Percentiles rank a stretch among this genome's conserved stretches.
Evolutionary conservation across 1,284 basidiomycete species (phyloP).

Genomic region (Coniferiporia weirii): DNA sequence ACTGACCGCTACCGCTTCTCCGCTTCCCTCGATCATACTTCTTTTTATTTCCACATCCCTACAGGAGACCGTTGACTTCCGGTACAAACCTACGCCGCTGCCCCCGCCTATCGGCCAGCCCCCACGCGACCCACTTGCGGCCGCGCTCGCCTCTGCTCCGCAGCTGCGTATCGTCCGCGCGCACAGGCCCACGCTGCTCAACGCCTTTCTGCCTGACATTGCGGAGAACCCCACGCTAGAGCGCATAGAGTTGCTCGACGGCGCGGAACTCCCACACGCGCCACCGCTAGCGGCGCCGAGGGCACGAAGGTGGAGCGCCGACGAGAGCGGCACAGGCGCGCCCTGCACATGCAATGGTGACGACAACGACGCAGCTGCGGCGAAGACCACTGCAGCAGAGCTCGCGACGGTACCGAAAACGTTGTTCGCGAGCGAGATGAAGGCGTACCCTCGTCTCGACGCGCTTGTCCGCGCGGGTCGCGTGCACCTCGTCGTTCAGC

Average conservation of each 20-base stretch:
- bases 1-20: too few relatives aligned
- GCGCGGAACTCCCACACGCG: slow-evolving; percentile 16
- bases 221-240: slow-evolving; percentile 38
- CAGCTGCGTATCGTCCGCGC: slow-evolving; percentile 39
- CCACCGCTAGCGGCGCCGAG: not conserved
- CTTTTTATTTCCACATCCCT: not conserved
- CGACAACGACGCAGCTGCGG: not conserved
- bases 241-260: slow-evolving; percentile 36
- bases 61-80: slow-evolving; percentile 42
- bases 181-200: slow-evolving; percentile 45
- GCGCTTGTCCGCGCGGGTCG: slow-evolving; percentile 12
- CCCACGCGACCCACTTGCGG: slow-evolving; percentile 25
- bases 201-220: slow-evolving; percentile 38
- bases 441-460: slow-evolving; percentile 11
- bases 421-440: slow-evolving; percentile 11
- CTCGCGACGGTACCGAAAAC: slow-evolving; percentile 4
- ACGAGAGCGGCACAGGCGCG: not conserved
- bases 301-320: too few relatives aligned
- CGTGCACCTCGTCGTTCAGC: slow-evolving; percentile 10
- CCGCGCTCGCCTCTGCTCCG: slow-evolving; percentile 33
- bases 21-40: too few relatives aligned
- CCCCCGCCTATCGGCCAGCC: slow-evolving; percentile 15
- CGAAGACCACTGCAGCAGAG: not conserved
- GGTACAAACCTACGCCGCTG: slow-evolving; percentile 38
- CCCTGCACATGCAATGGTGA: not conserved